phyloP scores from a whole-genome alignment of 208 protist genomes.

The Phytomonas serpens region DNA sequence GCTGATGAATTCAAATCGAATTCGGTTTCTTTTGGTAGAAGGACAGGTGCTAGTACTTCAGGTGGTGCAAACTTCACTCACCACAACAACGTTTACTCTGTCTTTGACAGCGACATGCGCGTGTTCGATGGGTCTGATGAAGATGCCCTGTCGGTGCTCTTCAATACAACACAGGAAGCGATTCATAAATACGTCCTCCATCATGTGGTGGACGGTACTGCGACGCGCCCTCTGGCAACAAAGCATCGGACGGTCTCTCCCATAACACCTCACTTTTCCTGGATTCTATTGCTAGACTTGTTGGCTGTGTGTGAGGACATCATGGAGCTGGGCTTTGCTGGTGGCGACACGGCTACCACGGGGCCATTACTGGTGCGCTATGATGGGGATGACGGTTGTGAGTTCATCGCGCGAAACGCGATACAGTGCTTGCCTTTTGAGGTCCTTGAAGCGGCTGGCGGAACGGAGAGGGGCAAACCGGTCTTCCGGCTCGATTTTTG shows the following conservation, averaged over 20 bases:
- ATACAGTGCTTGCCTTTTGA: constrained; percentile 88
- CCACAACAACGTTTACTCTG: neutral
- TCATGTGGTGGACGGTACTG: constrained; percentile 25
- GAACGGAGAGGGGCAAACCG: neutral
- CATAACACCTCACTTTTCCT: constrained; percentile 42
- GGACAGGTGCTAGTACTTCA: neutral
- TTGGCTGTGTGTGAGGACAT: constrained; percentile 48
- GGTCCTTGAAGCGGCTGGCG: constrained; percentile 19
- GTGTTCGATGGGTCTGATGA: constrained; percentile 25
- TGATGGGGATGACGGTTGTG: constrained; percentile 34
- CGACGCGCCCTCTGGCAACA: neutral
- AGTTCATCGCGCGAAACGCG: constrained; percentile 48
- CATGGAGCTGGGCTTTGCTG: constrained; percentile 24
- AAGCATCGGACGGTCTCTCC: constrained; percentile 15
- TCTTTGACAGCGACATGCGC: constrained; percentile 15
- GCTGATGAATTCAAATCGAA: constrained; percentile 26
- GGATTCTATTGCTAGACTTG: constrained; percentile 63
- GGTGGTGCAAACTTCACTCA: neutral
- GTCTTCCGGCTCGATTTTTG: constrained; percentile 25
- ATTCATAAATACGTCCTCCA: constrained; percentile 63
- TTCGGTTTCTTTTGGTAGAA: neutral
- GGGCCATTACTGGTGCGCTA: constrained; percentile 53
- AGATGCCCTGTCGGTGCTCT: constrained; percentile 35
- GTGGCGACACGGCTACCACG: constrained; percentile 6
- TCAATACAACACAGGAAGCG: constrained; percentile 32